phyloP scores from a whole-genome alignment of 2,329 filamentous ascomycete species.

The Teratosphaeria zuluensis region DNA sequence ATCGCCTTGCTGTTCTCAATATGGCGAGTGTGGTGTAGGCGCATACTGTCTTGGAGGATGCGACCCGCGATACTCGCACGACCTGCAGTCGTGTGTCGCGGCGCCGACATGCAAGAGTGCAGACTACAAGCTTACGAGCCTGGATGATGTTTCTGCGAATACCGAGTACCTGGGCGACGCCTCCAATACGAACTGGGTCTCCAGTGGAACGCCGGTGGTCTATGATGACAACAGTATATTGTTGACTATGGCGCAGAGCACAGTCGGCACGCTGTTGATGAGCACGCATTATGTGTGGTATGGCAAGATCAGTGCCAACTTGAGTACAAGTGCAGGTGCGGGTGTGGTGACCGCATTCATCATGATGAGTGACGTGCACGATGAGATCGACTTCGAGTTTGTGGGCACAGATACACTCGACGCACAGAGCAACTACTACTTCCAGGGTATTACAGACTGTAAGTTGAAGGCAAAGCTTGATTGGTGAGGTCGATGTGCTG shows the following conservation, averaged over 20 bases:
- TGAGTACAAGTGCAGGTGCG: slow-evolving; percentile 73
- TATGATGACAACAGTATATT: slow-evolving; percentile 59
- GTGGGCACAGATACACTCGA: slow-evolving; percentile 67
- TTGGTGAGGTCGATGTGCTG: not conserved
- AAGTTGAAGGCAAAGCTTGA: slow-evolving; percentile 31
- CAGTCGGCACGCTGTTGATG: slow-evolving; percentile 78
- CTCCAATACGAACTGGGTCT: slow-evolving; percentile 74
- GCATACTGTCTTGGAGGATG: slow-evolving; percentile 95
- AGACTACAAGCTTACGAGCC: slow-evolving; percentile 62
- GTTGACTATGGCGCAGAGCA: slow-evolving; percentile 80
- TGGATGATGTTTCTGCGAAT: slow-evolving; percentile 62
- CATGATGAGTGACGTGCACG: slow-evolving; percentile 87
- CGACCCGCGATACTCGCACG: slow-evolving; percentile 75
- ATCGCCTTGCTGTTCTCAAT: slow-evolving; percentile 44
- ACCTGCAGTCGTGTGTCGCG: slow-evolving; percentile 75
- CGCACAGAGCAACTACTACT: slow-evolving; percentile 95
- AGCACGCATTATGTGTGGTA: slow-evolving; percentile 92
- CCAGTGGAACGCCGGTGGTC: slow-evolving; percentile 62
- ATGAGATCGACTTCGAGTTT: slow-evolving; percentile 97
- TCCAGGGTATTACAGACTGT: slow-evolving; percentile 88
- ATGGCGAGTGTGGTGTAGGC: slow-evolving; percentile 84
- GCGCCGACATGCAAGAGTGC: slow-evolving; percentile 70
- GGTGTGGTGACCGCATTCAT: slow-evolving; percentile 98
- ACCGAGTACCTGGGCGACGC: slow-evolving; percentile 80
- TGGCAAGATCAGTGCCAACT: slow-evolving; percentile 74